These are phyloP conservation scores for Gnetum montanum DNA, from an alignment of 75 land plant species.

Conservation along the genomic window DNA sequence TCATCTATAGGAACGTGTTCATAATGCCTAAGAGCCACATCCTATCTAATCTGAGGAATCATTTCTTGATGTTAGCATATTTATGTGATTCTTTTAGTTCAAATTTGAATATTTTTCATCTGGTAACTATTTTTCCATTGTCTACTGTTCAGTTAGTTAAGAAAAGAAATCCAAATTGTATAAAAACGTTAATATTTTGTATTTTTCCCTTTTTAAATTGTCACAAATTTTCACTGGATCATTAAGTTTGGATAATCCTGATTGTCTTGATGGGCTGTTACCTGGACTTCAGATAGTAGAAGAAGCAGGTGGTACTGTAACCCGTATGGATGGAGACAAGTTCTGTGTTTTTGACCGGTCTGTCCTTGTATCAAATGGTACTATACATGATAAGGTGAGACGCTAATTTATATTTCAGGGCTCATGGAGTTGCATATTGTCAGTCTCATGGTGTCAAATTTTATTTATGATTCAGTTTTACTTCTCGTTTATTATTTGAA, in stretches of 20 bases:
- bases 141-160: background rate
- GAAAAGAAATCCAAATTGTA: background rate
- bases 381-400: slow-evolving; percentile 63
- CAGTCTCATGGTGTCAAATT: background rate
- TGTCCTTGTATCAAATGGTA: slow-evolving; percentile 90
- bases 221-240: background rate
- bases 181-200: background rate
- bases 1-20: no score
- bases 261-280: background rate
- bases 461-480: background rate
- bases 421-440: background rate
- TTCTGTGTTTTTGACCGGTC: slow-evolving; percentile 96
- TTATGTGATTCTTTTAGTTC: no score
- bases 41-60: no score
- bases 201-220: background rate
- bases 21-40: no score
- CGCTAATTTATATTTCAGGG: background rate
- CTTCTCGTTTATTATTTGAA: background rate
- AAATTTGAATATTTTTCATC: no score
- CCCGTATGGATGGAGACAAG: slow-evolving; percentile 86
- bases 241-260: background rate
- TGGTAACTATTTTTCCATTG: background rate
- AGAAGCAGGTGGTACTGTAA: slow-evolving; percentile 93
- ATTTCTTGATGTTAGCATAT: no score
- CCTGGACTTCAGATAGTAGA: slow-evolving; percentile 73